Base-by-base conservation (phyloP, 306 rosid species). In the Vigna hirtella region DNA sequence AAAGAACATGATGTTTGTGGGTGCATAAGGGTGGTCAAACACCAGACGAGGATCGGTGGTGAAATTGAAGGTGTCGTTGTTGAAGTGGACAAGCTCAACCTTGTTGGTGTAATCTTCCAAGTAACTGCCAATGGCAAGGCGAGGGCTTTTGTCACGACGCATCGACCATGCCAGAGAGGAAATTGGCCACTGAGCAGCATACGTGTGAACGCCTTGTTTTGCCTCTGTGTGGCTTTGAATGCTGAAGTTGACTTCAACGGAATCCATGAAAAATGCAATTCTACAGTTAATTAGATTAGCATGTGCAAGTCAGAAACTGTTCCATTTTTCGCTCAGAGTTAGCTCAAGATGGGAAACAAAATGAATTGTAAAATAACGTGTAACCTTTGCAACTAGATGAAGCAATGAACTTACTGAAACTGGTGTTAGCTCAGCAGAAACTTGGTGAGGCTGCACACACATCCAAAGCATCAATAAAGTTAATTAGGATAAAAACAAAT, bases 1-100 rank as follows among this genome's bases (percentile, higher is more conserved):
- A 71, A 89, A 87, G 86, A 91, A 91, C 91, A 89, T 89, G 48
- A 89, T 82, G 82, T 91, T 89, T 4, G 96, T 89, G 9, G 96
- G 89, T 0, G 96, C 84, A 7, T 85, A 86, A 56, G 96, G 93
- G 78, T 91, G 93, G 66, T 89, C 90, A 20, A 87, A 79, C 1
- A 81, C 65, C 7, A 87, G 82, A 68, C 90, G 87, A 38, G 49
- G 85, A 30, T 91, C 83, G 6, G 86, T 85, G 66, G 77, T 56
- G 78, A 87, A 88, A 66, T 79, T 85, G 20, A 74, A 66, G 12
- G 91, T 85, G 36, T 86, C 83, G 0, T 53, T 4, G 79, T 84
- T 81, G 89, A 87, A 87, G 40, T 83, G 87, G 67, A 91, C 82
- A 0, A 89, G 86, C 65, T 91, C 96, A 7, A 89, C 90, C 80